Conservation (phyloP, 805 yeast genomes). For the Debaryomyces hansenii region DNA sequence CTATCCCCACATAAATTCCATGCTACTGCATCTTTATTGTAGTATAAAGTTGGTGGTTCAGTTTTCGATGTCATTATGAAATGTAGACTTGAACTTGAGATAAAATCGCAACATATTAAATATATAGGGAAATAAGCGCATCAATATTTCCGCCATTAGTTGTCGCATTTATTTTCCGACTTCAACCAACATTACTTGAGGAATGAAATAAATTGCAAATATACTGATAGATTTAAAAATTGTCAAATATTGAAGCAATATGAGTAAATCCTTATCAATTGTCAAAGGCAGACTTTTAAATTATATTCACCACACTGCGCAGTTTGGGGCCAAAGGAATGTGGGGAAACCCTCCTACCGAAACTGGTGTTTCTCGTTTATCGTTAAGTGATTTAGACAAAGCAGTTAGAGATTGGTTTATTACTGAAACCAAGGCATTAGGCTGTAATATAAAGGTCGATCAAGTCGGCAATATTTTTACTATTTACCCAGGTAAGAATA, state of each 20-base stretch:
- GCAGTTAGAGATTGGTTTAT: constrained; percentile 66
- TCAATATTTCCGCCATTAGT: too few species aligned
- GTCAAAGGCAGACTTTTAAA: constrained; percentile 44
- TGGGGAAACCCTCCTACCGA: constrained; percentile 59
- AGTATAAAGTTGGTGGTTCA: too few species aligned
- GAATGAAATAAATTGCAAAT: too few species aligned
- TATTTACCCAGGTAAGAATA: constrained; percentile 54
- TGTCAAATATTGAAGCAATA: not conserved
- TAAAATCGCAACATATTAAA: too few species aligned
- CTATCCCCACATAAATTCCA: too few species aligned
- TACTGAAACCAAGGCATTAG: constrained; percentile 48
- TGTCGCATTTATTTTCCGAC: too few species aligned
- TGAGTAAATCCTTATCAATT: not conserved
- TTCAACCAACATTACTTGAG: too few species aligned
- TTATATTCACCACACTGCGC: constrained; percentile 62
- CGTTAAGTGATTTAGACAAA: constrained; percentile 62
- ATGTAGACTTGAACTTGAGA: too few species aligned
- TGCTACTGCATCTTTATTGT: too few species aligned
- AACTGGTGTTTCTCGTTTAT: constrained; percentile 68
- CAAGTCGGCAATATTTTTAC: constrained; percentile 72
- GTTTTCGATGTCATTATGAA: too few species aligned
- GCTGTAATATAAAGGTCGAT: constrained; percentile 60
- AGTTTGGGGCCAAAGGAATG: constrained; percentile 59
- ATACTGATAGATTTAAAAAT: not conserved
- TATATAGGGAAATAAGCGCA: too few species aligned